Conservation (phyloP, 257 asterid species). For the Nemophila menziesii region DNA sequence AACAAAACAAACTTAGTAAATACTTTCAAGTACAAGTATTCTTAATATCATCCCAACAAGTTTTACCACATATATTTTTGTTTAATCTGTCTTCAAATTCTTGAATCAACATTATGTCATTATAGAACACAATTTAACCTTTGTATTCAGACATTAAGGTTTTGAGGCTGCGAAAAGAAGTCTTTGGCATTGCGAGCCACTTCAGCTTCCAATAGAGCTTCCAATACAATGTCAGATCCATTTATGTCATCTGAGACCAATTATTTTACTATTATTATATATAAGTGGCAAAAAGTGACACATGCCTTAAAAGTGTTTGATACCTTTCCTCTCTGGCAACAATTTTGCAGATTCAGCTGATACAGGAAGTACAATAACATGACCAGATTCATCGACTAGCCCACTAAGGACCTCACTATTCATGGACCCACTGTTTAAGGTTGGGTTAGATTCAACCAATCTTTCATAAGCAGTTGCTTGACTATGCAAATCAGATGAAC, state of each 20-base stretch:
- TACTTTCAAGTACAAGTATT: too few species aligned
- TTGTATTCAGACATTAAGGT: slow-evolving; percentile 26
- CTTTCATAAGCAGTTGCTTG: slow-evolving; percentile 54
- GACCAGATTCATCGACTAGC: slow-evolving; percentile 72
- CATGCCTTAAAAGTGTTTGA: neutral
- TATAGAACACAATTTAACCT: too few species aligned
- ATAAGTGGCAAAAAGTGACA: neutral
- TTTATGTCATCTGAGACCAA: slow-evolving; percentile 34
- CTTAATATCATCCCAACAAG: too few species aligned
- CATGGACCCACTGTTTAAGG: slow-evolving; percentile 21
- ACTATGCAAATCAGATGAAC: slow-evolving; percentile 38
- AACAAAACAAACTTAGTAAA: too few species aligned
- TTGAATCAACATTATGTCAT: too few species aligned
- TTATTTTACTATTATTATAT: neutral
- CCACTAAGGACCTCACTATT: slow-evolving; percentile 47
- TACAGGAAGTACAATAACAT: slow-evolving; percentile 61
- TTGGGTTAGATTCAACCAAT: slow-evolving; percentile 42
- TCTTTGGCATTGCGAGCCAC: slow-evolving; percentile 74
- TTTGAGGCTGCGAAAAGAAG: slow-evolving; percentile 42
- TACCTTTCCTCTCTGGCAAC: slow-evolving; percentile 58
- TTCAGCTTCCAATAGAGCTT: slow-evolving; percentile 76
- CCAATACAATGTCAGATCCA: slow-evolving; percentile 78
- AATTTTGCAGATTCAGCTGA: slow-evolving; percentile 81
- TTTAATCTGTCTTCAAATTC: too few species aligned
- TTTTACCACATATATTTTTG: too few species aligned